Percentiles rank a stretch among this genome's conserved stretches.
Evolutionary conservation across 2,329 filamentous ascomycete species (phyloP).

Genomic region (Fusarium marasasianum): DNA sequence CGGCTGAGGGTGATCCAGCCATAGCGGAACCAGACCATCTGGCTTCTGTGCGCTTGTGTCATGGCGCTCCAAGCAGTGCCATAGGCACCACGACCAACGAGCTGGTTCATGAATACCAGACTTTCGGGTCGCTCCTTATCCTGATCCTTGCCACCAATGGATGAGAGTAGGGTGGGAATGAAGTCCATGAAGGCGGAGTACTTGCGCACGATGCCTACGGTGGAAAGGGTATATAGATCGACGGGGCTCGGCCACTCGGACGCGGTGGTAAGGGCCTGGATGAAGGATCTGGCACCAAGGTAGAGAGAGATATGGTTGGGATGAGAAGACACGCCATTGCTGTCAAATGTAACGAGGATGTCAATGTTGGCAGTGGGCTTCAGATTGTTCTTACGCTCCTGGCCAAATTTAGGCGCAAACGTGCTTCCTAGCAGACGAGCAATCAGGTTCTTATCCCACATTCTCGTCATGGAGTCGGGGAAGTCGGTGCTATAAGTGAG

Average conservation of each 20-base stretch:
- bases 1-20: constrained; percentile 91
- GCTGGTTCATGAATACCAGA: constrained; percentile 76
- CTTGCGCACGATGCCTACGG: constrained; percentile 79
- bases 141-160: constrained; percentile 49
- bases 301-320: constrained; percentile 94
- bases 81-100: constrained; percentile 66
- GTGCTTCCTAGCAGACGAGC: constrained; percentile 74
- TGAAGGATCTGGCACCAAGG: constrained; percentile 79
- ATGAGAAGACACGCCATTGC: constrained; percentile 82
- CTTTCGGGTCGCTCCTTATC: constrained; percentile 58
- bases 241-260: constrained; percentile 77
- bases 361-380: constrained; percentile 71
- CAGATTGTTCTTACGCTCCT: constrained; percentile 45
- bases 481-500: constrained; percentile 64
- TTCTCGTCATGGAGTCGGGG: constrained; percentile 85
- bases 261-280: constrained; percentile 71
- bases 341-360: constrained; percentile 89
- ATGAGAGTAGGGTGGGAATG: constrained; percentile 69
- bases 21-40: constrained; percentile 99
- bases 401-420: constrained; percentile 74
- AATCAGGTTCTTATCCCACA: constrained; percentile 79
- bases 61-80: constrained; percentile 81
- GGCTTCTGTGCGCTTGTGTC: constrained; percentile 88
- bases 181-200: constrained; percentile 82
- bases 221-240: constrained; percentile 84